Evolutionary conservation across 2,329 filamentous ascomycete species (phyloP).

Genomic region (Trichoderma citrinoviride): DNA sequence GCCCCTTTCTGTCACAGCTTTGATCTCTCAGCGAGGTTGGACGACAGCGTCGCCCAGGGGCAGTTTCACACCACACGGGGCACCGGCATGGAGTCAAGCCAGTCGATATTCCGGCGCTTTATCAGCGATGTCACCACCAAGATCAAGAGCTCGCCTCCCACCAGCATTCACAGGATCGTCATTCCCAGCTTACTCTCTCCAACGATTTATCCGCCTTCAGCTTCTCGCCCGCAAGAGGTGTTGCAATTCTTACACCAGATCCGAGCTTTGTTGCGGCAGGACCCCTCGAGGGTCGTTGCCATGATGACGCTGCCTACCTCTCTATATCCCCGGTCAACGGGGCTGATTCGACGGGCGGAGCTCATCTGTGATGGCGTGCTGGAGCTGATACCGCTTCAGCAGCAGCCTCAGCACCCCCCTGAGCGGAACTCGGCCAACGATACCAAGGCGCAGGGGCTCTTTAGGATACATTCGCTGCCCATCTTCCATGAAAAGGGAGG

Average conservation of each 20-base stretch:
- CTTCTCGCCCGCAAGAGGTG: constrained; percentile 68
- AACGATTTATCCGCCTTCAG: constrained; percentile 70
- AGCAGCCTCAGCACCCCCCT: constrained; percentile 47
- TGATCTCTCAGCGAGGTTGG: constrained; percentile 65
- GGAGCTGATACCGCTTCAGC: constrained; percentile 71
- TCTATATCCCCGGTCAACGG: constrained; percentile 72
- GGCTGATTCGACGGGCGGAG: constrained; percentile 83
- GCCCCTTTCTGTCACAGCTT: constrained; percentile 68
- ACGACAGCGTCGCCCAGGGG: constrained; percentile 47
- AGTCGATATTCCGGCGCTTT: constrained; percentile 56
- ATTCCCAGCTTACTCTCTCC: constrained; percentile 85
- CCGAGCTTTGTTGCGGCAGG: constrained; percentile 68
- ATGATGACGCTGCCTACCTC: constrained; percentile 76
- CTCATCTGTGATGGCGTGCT: constrained; percentile 80
- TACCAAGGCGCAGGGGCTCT: constrained; percentile 73
- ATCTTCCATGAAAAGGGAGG: constrained; percentile 86
- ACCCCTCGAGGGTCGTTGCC: constrained; percentile 63
- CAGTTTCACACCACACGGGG: constrained; percentile 51
- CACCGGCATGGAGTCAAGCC: constrained; percentile 32
- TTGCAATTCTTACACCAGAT: constrained; percentile 80
- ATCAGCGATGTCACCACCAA: constrained; percentile 56
- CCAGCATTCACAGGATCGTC: constrained; percentile 73
- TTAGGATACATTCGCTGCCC: constrained; percentile 79
- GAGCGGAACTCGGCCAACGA: constrained; percentile 59
- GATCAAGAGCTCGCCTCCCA: constrained; percentile 55